Evolutionary conservation across 768 basidiomycete genomes (phyloP).

Genomic region (Mycena chlorophos): DNA sequence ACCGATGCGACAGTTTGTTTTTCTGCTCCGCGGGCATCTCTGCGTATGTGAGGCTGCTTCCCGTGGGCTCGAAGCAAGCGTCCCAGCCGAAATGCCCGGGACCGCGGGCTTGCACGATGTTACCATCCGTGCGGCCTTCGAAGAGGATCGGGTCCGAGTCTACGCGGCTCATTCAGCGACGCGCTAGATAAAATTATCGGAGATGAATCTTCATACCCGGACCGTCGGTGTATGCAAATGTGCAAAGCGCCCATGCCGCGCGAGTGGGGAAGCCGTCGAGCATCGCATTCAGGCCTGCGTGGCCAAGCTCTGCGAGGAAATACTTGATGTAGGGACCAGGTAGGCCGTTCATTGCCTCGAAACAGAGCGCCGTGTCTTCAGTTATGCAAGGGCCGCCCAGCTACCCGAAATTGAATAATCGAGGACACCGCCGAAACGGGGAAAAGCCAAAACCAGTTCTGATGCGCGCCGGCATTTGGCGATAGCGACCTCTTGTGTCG

Average conservation of each 20-base stretch:
- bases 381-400: constrained; percentile 58
- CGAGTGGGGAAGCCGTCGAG: constrained; percentile 74
- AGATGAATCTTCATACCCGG: constrained; percentile 47
- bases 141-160: constrained; percentile 68
- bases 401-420: constrained; percentile 29
- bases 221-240: constrained; percentile 90
- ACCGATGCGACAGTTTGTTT: constrained; percentile 72
- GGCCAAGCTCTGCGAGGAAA: constrained; percentile 81
- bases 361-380: constrained; percentile 94
- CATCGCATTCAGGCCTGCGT: constrained; percentile 86
- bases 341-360: constrained; percentile 83
- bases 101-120: constrained; percentile 86
- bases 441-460: constrained; percentile 55
- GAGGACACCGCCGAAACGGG: background rate
- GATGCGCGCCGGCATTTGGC: constrained; percentile 88
- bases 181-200: background rate
- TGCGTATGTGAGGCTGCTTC: constrained; percentile 81
- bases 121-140: constrained; percentile 86
- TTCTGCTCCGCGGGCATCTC: constrained; percentile 73
- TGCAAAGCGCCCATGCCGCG: constrained; percentile 88
- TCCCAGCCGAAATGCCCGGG: constrained; percentile 88
- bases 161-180: constrained; percentile 7
- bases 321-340: constrained; percentile 98
- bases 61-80: constrained; percentile 77
- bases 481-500: constrained; percentile 83